Evolutionary conservation across 208 protist genomes (phyloP), one percentile per base, ranked within the genome.

Genomic region (Acanthamoeba healyi): DNA sequence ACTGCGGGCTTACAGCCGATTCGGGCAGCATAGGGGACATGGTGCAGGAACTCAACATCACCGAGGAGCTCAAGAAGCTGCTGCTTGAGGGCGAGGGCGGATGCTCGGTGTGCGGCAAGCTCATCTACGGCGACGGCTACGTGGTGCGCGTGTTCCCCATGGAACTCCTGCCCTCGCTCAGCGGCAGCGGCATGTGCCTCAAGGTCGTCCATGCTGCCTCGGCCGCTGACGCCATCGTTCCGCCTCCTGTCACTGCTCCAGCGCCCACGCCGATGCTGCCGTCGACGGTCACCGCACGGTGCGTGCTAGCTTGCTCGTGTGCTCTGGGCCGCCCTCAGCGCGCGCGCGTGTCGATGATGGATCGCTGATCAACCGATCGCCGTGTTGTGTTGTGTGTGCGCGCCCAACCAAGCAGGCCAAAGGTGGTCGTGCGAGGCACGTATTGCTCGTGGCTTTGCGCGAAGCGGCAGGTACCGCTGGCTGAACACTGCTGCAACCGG

Each of bases 1-100:
- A n/a, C n/a, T n/a, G n/a, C n/a, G n/a, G n/a, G n/a, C n/a, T n/a
- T n/a, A n/a, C n/a, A n/a, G n/a, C n/a, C 49, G 49, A 54, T 15
- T 6, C 49, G 49, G 10, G 49, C 10, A 54, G 49, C 49, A 15
- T 54, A 15, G 15, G 38, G n/a, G 70, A 79, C 70, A 5, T 79
- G 70, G 38, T 79, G 36, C 70, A 42, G 10, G 38, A 9, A 12
- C 70, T 79, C 34, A 79, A 79, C 70, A 79, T 79, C 14, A 79
- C 70, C 29, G 70, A 79, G 70, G 70, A 79, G 6, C 70, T 79
- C 38, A 79, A 79, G 70, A 79, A 79, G 38, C 70, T 79, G 26
- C 70, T 79, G 6, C 70, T 79, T 22, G 70, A 79, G 14, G 70
- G 70, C 36, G 70, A 79, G 70, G 26, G 38, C 38, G 29, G 12